A percentile compares a stretch with the other conserved stretches of the same genome.
These are phyloP conservation scores for Trichoderma koningii DNA, from an alignment of 2,329 filamentous ascomycete genomes.

Conservation along the genomic window DNA sequence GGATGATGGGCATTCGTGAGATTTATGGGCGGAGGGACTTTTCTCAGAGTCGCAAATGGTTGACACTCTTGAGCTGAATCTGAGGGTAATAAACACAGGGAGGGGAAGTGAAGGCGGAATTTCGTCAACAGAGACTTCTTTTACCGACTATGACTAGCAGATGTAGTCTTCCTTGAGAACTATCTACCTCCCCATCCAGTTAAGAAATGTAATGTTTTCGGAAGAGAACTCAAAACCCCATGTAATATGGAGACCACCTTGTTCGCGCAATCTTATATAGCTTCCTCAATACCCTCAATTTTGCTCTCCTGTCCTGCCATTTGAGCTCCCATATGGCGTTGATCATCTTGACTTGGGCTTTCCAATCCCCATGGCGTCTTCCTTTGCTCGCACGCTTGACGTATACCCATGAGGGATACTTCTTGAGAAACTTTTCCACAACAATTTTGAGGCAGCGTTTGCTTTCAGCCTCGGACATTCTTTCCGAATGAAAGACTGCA, in stretches of 20 bases:
- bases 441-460: background rate
- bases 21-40: no score
- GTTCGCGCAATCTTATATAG: no score
- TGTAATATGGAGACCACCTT: no score
- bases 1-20: no score
- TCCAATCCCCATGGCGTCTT: background rate
- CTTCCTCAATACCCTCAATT: background rate
- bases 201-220: no score
- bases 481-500: background rate
- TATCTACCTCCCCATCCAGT: no score
- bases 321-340: background rate
- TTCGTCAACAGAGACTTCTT: no score
- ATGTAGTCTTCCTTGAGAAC: no score
- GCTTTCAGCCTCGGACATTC: background rate
- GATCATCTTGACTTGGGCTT: background rate
- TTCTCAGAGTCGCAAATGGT: no score
- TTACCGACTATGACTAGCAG: no score
- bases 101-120: background rate
- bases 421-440: fast-evolving
- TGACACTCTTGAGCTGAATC: no score
- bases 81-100: background rate
- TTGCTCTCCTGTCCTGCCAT: background rate
- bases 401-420: background rate
- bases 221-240: no score
- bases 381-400: background rate